Percentiles rank a stretch among this genome's conserved stretches.
phyloP scores from a whole-genome alignment of 129 eudicot genomes.

The Pulicaria dysenterica region DNA sequence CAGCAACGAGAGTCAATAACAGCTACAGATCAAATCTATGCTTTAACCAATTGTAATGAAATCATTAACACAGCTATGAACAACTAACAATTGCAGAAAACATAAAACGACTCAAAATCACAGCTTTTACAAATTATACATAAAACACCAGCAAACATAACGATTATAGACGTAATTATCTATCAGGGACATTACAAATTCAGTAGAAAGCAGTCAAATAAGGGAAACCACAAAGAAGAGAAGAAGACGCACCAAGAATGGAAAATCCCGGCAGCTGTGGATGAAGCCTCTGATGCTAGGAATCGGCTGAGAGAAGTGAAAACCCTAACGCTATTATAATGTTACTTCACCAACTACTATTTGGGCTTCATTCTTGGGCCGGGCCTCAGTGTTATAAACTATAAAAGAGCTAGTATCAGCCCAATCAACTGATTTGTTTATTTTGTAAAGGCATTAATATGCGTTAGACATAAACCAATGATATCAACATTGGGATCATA shows the following conservation, averaged over 20 bases:
- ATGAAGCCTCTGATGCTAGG: slow-evolving; percentile 17
- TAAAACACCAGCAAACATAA: background rate
- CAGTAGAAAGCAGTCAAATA: no score
- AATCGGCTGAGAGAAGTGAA: slow-evolving; percentile 31
- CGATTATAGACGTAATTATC: background rate
- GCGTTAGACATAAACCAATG: no score
- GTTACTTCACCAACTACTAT: background rate
- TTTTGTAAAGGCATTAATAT: background rate
- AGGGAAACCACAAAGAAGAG: background rate
- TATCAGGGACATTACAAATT: background rate
- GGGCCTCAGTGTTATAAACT: background rate
- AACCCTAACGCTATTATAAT: slow-evolving; percentile 26
- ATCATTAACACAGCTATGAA: background rate
- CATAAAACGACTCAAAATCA: background rate
- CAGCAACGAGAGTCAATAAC: background rate
- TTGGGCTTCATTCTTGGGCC: slow-evolving; percentile 21
- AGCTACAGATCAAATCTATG: background rate
- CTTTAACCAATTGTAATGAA: background rate
- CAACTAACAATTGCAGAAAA: background rate
- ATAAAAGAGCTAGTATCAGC: background rate
- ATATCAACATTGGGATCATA: no score
- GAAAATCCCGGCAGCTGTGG: slow-evolving; percentile 15
- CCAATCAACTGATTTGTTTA: background rate
- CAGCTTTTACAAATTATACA: background rate
- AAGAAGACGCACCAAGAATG: slow-evolving; percentile 20